phyloP scores from a whole-genome alignment of 2,329 filamentous ascomycete genomes.

The Apiospora koreana region DNA sequence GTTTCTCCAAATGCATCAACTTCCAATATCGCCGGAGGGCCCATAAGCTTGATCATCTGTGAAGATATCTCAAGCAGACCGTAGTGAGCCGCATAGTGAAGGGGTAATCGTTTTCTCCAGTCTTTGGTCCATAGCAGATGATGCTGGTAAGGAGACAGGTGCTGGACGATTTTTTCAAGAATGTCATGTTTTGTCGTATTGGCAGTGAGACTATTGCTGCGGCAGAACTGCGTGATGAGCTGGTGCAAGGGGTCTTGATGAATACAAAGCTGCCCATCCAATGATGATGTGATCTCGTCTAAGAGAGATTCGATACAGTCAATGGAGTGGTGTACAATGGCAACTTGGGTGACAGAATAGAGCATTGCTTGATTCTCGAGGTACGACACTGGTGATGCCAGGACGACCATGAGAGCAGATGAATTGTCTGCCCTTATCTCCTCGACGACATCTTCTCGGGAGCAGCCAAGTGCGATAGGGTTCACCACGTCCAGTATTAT shows the following conservation, averaged over 20 bases:
- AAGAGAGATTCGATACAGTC: constrained; percentile 16
- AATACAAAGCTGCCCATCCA: constrained; percentile 10
- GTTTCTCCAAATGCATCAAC: constrained; percentile 11
- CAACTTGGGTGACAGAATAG: constrained; percentile 17
- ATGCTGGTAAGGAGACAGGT: constrained; percentile 17
- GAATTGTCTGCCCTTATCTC: constrained; percentile 14
- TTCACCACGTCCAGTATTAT: constrained; percentile 13
- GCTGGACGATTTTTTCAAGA: constrained; percentile 11
- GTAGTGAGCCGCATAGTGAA: constrained; percentile 16
- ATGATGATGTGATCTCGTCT: constrained; percentile 14
- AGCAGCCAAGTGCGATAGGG: constrained; percentile 13
- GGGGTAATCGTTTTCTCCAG: constrained; percentile 15
- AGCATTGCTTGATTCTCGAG: constrained; percentile 18
- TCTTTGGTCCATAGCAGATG: constrained; percentile 15
- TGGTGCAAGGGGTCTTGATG: constrained; percentile 17
- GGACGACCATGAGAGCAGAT: constrained; percentile 14
- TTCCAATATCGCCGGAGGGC: constrained; percentile 10
- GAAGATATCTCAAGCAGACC: constrained; percentile 13
- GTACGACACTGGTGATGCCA: constrained; percentile 15
- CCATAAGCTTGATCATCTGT: constrained; percentile 15
- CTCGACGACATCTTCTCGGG: constrained; percentile 11
- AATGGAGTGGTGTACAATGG: constrained; percentile 11
- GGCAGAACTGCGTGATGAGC: constrained; percentile 12
- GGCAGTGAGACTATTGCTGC: neutral
- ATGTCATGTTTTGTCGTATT: neutral